Evolutionary conservation across 257 asterid genomes (phyloP), one percentile per base, ranked within the genome.

Genomic region (Linaria vulgaris): DNA sequence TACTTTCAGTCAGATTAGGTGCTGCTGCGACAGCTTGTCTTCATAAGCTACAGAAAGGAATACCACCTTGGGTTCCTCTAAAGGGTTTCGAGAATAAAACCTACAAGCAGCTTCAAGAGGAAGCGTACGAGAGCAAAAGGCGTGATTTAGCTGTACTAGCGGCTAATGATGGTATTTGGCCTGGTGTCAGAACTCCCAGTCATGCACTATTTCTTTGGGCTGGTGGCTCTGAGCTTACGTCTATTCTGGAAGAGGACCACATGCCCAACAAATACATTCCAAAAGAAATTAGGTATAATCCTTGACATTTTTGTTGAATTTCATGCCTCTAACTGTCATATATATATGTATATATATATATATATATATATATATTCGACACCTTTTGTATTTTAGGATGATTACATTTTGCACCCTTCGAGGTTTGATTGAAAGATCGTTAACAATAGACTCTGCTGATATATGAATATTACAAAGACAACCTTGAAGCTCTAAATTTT

Each of bases 161-260:
- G 88, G 95, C 97, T 65, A 94, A 94, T 62, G 63, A 84, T 23
- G 99, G 99, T 37, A 72, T 85, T 65, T 94, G 97, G 97, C 97
- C 97, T 9, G 99, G 97, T 54, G 80, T 83, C 43, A 76, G 91
- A 75, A 94, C 59, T 44, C 99, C 99, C n/a, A 81, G 97, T 62
- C 99, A 89, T 72, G 94, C 95, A 41, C 76, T 90, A 57, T 94
- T 90, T 74, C 96, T 90, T 66, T 94, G 99, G 99, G 99, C 99
- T 22, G 68, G 97, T 77, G 99, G 99, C 53, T 82, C 96, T 43
- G 99, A 94, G 80, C 78, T 94, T 64, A 94, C 99, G 16, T 50
- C 99, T 0, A 51, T 94, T 74, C 74, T 94, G 60, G 96, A 87
- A 73, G 95, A 87, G 68, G 99, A 94, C 77, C 96, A 83, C 82